Base-by-base conservation (phyloP, 306 rosid species). In the Quercus wislizeni region DNA sequence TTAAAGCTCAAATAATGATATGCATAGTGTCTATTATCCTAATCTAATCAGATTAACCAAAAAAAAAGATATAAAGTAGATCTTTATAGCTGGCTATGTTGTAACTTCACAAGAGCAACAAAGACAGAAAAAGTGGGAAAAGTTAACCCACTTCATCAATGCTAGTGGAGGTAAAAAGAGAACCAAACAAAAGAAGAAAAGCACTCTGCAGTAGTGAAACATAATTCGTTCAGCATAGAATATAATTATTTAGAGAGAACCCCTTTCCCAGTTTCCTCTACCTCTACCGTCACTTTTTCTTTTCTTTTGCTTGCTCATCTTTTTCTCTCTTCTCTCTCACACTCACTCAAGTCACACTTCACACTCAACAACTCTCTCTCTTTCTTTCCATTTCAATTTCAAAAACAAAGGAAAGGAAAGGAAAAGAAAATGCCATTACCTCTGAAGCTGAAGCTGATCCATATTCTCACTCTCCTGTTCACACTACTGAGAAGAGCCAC, bases 371-470 rank as follows among this genome's bases (percentile, higher is more conserved):
- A 46, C 13, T 49, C 54, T 49, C 54, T 49, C 54, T 28, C 15
- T 4, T 2, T 31, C 64, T 21, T 2, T 85, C 12, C 18, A 76
- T 69, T 77, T 80, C 55, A 49, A 21, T 41, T 49, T 49, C 15
- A 10, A 49, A 49, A 12, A 41, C 46, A 0, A 41, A 41, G 46
- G 12, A 41, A 41, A 41, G 12, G 23, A 23, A 23, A 23, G 23
- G 8, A 41, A 49, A 8, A 4, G 49, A 76, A 79, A 83, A 90
- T 92, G 93, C 76, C 86, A 78, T 79, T 83, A 17, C 8, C 80
- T 1, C 74, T 71, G 5, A 41, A 8, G 46, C 46, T 38, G 46
- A 38, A 38, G 46, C 46, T 8, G 46, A 27, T 73, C 80, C 62
- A 13, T 30, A n/a, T 52, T 25, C 79, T 81, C 41, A 0, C 75